These are phyloP conservation scores for Austropuccinia psidii DNA, from an alignment of 1,284 basidiomycete species.

Conservation along the genomic window DNA sequence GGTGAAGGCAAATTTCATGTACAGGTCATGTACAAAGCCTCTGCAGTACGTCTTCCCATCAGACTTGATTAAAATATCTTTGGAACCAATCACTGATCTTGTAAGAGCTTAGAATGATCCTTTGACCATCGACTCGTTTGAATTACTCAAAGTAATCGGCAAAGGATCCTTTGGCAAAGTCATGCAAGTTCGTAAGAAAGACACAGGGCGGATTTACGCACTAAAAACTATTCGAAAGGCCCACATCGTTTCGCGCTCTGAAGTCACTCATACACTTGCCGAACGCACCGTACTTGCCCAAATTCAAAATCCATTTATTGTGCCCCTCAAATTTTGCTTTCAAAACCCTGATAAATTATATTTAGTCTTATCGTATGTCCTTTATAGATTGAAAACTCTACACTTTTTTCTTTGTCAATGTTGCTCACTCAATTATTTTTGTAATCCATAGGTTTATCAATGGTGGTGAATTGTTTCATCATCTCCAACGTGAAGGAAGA, in stretches of 20 bases:
- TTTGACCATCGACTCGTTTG: slow-evolving; percentile 37
- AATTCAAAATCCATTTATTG: slow-evolving; percentile 90
- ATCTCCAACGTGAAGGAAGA: slow-evolving; percentile 85
- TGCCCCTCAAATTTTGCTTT: slow-evolving; percentile 97
- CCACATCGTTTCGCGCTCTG: slow-evolving; percentile 98
- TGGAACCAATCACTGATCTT: background rate
- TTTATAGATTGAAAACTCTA: background rate
- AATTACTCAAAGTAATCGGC: slow-evolving; percentile 36
- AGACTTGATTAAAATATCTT: background rate
- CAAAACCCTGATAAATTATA: slow-evolving; percentile 94
- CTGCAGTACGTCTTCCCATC: slow-evolving; percentile 10
- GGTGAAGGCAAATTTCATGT: slow-evolving; percentile 36
- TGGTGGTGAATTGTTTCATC: slow-evolving; percentile 97
- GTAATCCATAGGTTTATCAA: slow-evolving; percentile 69
- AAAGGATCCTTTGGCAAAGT: slow-evolving; percentile 52
- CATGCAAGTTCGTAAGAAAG: slow-evolving; percentile 95
- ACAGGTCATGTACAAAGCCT: slow-evolving; percentile 37
- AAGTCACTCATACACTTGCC: slow-evolving; percentile 97
- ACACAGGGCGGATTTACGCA: slow-evolving; percentile 97
- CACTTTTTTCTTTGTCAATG: background rate
- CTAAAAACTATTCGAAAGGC: slow-evolving; percentile 99
- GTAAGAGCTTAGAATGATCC: slow-evolving; percentile 22
- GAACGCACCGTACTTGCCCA: slow-evolving; percentile 97
- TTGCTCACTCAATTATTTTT: background rate
- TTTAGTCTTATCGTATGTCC: slow-evolving; percentile 70